A percentile compares a stretch with the other conserved stretches of the same genome.
Evolutionary conservation across 257 asterid genomes (phyloP).

Genomic region (Nicotiana knightiana): DNA sequence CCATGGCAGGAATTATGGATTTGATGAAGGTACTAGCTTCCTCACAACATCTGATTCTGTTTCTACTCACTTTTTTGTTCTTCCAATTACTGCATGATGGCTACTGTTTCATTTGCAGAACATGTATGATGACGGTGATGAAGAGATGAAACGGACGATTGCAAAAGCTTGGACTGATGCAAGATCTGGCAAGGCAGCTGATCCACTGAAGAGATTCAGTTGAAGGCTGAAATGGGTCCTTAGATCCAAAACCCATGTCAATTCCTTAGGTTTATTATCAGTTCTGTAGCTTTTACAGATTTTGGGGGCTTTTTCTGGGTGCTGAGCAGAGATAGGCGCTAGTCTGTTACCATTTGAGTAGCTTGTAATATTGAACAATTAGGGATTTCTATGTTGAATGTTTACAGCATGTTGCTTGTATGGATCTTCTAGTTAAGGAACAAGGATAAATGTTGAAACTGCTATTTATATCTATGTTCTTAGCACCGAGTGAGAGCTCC

Average conservation of each 20-base stretch:
- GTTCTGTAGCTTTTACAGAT: background rate
- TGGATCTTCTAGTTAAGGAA: background rate
- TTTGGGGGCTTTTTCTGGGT: background rate
- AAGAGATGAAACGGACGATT: slow-evolving; percentile 75
- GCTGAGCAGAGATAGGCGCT: background rate
- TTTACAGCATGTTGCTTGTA: background rate
- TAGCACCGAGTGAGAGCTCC: too few relatives aligned
- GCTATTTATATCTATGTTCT: too few relatives aligned
- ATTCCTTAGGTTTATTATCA: too few relatives aligned
- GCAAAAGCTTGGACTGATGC: slow-evolving; percentile 92
- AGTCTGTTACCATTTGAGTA: background rate
- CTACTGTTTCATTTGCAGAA: slow-evolving; percentile 33
- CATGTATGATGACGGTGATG: slow-evolving; percentile 89
- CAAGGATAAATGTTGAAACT: too few relatives aligned
- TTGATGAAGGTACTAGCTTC: slow-evolving; percentile 59
- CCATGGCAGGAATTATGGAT: slow-evolving; percentile 93
- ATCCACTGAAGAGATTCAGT: slow-evolving; percentile 37
- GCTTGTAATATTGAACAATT: background rate
- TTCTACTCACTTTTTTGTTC: background rate
- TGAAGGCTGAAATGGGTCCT: slow-evolving; percentile 16
- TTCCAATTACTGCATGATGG: background rate
- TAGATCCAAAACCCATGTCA: too few relatives aligned
- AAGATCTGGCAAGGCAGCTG: slow-evolving; percentile 71
- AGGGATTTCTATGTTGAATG: background rate
- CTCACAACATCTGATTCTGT: background rate